Evolutionary conservation across 148 eudicot species (phyloP), one percentile per base, ranked within the genome.

Genomic region (Camellia japonica): DNA sequence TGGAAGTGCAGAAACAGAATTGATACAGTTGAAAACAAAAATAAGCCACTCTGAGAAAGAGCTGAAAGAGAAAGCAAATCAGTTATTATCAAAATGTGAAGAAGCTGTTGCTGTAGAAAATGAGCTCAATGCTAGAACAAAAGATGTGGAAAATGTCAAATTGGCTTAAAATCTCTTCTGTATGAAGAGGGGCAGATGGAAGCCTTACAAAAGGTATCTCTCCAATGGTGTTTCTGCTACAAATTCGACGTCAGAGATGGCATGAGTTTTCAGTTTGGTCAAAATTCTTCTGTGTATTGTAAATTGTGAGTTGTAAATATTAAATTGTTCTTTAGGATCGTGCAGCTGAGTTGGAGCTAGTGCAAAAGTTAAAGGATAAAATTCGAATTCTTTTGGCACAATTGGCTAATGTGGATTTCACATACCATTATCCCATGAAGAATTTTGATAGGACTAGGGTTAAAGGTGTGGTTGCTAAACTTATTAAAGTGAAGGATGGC

Each of bases 401-500:
- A 73, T 80, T 94, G 82, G 86, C 94, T 71, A 93, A 91, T 85
- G 88, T 93, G 79, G 94, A 93, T 79, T 96, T 96, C 89, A 85
- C 67, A 49, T 96, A 93, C 73, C 90, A 87, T 78, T 94, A 93
- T 80, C 98, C 99, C 65, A 82, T 84, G 67, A 91, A 74, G 82
- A 94, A 92, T 80, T 96, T 96, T 73, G 93, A 93, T 83, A 84
- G 91, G 87, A 91, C 99, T 70, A 91, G 75, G 72, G 95, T 97
- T 68, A 97, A 97, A 89, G 99, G 98, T 46, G 97, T 97, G 54
- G 95, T 97, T 77, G 98, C 99, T 78, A 93, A 89, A 82, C 98
- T 97, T 80, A 91, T 94, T 76, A 91, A 89, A 92, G 97, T 97
- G 81, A 97, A 91, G 89, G 98, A 97, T 87, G 85, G 88, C 81